Base-by-base conservation (phyloP, 768 basidiomycete species). In the Lentinula guzmanii region DNA sequence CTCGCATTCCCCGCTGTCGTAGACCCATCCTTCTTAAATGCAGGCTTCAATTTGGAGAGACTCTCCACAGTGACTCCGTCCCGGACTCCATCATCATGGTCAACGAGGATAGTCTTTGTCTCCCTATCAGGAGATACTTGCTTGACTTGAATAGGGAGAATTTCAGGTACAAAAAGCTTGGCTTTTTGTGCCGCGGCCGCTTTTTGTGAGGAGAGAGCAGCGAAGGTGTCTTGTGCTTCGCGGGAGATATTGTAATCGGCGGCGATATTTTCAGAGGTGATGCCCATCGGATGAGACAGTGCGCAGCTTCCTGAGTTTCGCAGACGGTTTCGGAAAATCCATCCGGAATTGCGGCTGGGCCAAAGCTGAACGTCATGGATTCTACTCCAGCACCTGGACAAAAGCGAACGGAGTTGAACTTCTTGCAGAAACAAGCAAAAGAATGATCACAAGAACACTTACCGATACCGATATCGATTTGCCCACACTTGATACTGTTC, bases 181-280 rank as follows among this genome's bases (percentile, higher is more conserved):
- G 84, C 84, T 72, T 90, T 88, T 70, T 89, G 86, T 1, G 93
- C 93, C 10, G 79, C 80, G 10, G 86, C 85, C 7, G 94, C 94
- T 70, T 91, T 91, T 67, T 87, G 86, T 83, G 91, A 93, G 0
- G 92, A 94, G 52, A 77, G 72, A 16, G 92, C 92, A 5, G 94
- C 87, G 67, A 95, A 95, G 61, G 79, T 82, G 76, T 96, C 95
- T 74, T 95, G 92, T 16, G 72, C 75, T 52, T 79, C 77, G 58
- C 95, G 89, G 34, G 87, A 77, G 70, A 96, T 84, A 63, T 78
- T 77, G 73, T 82, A 95, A 58, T 93, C 86, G 52, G 79, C 71
- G 9, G 94, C 91, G 65, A 95, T 92, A 71, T 94, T 94, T 77
- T 95, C 93, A 16, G 90, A 93, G 21, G 95, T 95, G 77, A 95